Conservation (phyloP, 1,139 yeast species). For the Candida sojae region DNA sequence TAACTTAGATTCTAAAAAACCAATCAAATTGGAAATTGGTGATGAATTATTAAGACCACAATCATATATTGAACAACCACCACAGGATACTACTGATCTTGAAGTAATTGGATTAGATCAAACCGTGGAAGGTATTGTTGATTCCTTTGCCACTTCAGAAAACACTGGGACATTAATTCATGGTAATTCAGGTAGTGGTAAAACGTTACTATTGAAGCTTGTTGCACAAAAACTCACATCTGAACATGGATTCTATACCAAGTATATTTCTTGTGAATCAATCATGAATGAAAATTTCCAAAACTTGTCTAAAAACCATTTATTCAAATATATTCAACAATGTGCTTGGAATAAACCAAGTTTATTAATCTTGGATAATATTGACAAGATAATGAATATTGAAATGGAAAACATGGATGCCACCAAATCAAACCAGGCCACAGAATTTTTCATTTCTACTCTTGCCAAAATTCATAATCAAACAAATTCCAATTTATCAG, state of each 20-base stretch:
- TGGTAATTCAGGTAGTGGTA: conserved; percentile 85
- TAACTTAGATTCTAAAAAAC: conserved; percentile 22
- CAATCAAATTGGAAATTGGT: conserved; percentile 50
- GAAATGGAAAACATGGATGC: conserved; percentile 73
- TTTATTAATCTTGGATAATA: conserved; percentile 71
- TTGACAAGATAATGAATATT: conserved; percentile 75
- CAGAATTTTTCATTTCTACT: conserved; percentile 46
- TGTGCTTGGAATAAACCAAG: conserved; percentile 84
- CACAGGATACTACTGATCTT: conserved; percentile 12
- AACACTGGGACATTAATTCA: conserved; percentile 58
- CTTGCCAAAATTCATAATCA: conserved; percentile 41
- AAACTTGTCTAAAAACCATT: conserved; percentile 41
- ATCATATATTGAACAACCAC: conserved; percentile 39
- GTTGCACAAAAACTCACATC: conserved; percentile 37
- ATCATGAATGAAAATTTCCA: conserved; percentile 50
- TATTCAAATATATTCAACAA: conserved; percentile 55
- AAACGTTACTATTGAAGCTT: conserved; percentile 54
- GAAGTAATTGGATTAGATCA: conserved; percentile 61
- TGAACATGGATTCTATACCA: conserved; percentile 42
- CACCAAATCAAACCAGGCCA: conserved; percentile 56
- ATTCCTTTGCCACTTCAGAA: conserved; percentile 46
- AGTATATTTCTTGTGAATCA: conserved; percentile 54
- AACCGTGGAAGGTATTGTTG: conserved; percentile 41
- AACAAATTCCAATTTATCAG: conserved; percentile 47
- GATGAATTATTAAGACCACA: conserved; percentile 53